Base-by-base conservation (phyloP, 2,329 filamentous ascomycete genomes). In the Exophiala viscosa region DNA sequence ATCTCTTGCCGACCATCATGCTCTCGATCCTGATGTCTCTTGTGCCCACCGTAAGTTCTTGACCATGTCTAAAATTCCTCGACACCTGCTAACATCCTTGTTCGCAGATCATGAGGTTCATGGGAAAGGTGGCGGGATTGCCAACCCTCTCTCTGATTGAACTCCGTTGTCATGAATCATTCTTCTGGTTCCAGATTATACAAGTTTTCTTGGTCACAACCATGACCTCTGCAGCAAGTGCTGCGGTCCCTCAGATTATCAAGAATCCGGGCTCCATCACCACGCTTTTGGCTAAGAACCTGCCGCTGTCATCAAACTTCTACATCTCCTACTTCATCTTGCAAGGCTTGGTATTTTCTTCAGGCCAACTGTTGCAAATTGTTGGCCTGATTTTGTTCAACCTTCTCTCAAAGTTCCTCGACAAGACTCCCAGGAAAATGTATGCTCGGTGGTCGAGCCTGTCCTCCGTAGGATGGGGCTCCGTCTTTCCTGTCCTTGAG, bases 301-400 rank as follows among this genome's bases (percentile, higher is more conserved):
- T 99, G 5, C 93, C 93, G 14, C 85, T 82, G 50, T 85, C 90
- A 0, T 91, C 90, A 55, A 97, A 95, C 72, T 95, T 97, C 67
- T 99, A 96, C 70, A 85, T 97, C 15, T 89, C 87, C 0, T 99
- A 97, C 73, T 95, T 99, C 60, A 83, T 97, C 31, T 82, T 99
- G 2, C 93, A 97, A 70, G 95, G 92, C 32, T 70, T 97, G 52
- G 86, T 85, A 1, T 84, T 92, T 56, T 87, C 90, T 3, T 80
- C 88, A 0, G 81, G 85, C 42, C 81, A 87, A 1, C 70, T 97
- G 4, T 76, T 95, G 2, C 89, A 95, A 62, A 79, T 87, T 42
- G 75, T 72, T 15, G 89, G 90, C 13, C 78, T 97, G 45, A 70
- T 91, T 42, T 70, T 95, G 28, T 88, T 87, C 66, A 83, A 83